Evolutionary conservation across 345 rosid species (phyloP).

Genomic region (Anastatica hierochuntica): DNA sequence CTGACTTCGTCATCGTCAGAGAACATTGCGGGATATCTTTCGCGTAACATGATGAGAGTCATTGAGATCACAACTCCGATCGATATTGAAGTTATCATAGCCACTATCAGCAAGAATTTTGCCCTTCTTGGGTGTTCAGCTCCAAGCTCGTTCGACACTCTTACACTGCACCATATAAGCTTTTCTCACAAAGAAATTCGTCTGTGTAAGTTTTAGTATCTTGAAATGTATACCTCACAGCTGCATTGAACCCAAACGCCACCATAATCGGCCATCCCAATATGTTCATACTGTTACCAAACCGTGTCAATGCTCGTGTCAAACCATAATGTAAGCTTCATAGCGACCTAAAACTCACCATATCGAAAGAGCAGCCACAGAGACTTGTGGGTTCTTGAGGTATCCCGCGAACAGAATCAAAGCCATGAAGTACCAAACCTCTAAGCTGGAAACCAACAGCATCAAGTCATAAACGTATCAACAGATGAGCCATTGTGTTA

Average conservation of each 20-base stretch:
- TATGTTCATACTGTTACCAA: conserved; percentile 48
- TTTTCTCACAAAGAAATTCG: too few relatives aligned
- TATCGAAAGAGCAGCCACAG: conserved; percentile 59
- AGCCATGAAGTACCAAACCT: conserved; percentile 69
- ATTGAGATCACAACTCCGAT: conserved; percentile 32
- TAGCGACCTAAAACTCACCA: conserved; percentile 30
- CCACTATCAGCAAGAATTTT: conserved; percentile 46
- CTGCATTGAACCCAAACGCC: conserved; percentile 58
- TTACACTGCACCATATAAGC: too few relatives aligned
- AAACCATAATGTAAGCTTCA: not conserved
- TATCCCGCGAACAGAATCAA: conserved; percentile 67
- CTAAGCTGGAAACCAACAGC: conserved; percentile 41
- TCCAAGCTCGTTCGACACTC: conserved; percentile 76
- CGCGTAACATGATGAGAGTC: conserved; percentile 26
- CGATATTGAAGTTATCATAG: conserved; percentile 32
- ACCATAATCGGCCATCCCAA: conserved; percentile 61
- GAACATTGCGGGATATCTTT: conserved; percentile 43
- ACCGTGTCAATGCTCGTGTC: not conserved
- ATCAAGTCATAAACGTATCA: not conserved
- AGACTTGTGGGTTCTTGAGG: conserved; percentile 49
- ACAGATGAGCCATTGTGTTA: not conserved
- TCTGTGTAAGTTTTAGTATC: too few relatives aligned
- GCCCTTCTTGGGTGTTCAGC: conserved; percentile 63
- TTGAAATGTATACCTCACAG: too few relatives aligned
- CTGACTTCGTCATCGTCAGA: conserved; percentile 38